phyloP scores from a whole-genome alignment of 768 basidiomycete genomes.

The Panaeolus cyanescens region DNA sequence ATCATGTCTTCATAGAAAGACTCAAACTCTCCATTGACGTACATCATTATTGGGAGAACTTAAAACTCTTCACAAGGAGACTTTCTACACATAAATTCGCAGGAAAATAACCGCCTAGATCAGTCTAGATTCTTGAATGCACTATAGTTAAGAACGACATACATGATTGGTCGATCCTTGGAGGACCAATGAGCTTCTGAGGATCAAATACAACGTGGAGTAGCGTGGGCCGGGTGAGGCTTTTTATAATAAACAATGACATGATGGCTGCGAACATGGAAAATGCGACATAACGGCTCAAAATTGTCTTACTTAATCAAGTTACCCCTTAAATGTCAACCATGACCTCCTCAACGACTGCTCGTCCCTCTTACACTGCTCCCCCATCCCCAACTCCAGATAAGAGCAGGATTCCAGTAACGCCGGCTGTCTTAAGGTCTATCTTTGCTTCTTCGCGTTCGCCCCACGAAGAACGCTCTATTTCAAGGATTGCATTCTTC shows the following conservation, averaged over 20 bases:
- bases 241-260: neutral
- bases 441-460: constrained; percentile 88
- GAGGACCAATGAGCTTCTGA: neutral
- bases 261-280: neutral
- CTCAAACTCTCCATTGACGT: constrained; percentile 28
- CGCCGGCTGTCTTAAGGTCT: constrained; percentile 77
- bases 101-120: constrained; percentile 22
- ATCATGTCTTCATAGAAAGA: constrained; percentile 60
- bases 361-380: constrained; percentile 12
- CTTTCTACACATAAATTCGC: constrained; percentile 2
- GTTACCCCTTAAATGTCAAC: constrained; percentile 37
- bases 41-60: constrained; percentile 22
- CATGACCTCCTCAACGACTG: constrained; percentile 53
- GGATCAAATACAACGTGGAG: constrained; percentile 4
- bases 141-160: constrained; percentile 16
- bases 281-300: neutral
- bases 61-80: constrained; percentile 1
- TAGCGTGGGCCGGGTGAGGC: neutral
- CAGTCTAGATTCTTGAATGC: constrained; percentile 25
- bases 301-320: constrained; percentile 16
- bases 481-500: constrained; percentile 87
- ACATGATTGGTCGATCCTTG: constrained; percentile 3
- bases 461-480: constrained; percentile 77
- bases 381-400: constrained; percentile 38
- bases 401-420: constrained; percentile 75